phyloP scores from a whole-genome alignment of 371 early-diverging fungal genomes.

The Mucor circinelloides region DNA sequence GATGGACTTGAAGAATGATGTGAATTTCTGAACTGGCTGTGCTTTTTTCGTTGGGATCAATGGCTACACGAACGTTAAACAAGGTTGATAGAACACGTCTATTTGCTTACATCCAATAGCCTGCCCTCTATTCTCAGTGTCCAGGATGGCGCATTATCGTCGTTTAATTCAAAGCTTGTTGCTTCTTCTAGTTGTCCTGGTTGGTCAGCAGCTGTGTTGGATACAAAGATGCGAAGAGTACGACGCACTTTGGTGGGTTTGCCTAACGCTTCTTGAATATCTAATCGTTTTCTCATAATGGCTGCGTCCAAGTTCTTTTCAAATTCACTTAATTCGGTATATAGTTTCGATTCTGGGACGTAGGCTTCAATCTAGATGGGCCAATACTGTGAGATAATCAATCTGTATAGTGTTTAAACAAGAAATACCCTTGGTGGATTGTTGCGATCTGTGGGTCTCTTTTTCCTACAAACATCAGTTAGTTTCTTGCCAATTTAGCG shows the following conservation, averaged over 20 bases:
- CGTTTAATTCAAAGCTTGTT: conserved; percentile 48
- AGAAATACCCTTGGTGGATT: conserved; percentile 54
- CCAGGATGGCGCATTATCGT: conserved; percentile 82
- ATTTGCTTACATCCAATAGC: conserved; percentile 67
- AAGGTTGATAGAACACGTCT: too few species aligned
- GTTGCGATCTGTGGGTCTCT: conserved; percentile 62
- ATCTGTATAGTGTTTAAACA: neutral
- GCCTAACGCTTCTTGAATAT: conserved; percentile 82
- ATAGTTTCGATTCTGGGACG: conserved; percentile 91
- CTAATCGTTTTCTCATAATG: conserved; percentile 86
- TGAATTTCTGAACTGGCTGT: conserved; percentile 78
- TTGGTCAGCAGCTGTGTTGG: conserved; percentile 86
- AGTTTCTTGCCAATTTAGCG: neutral
- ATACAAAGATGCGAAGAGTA: conserved; percentile 87
- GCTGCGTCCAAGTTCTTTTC: conserved; percentile 89
- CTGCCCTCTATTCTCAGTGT: conserved; percentile 91
- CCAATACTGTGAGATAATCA: neutral
- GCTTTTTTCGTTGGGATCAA: conserved; percentile 64
- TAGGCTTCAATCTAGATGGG: conserved; percentile 73
- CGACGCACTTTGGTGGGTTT: conserved; percentile 80
- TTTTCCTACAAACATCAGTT: conserved; percentile 40
- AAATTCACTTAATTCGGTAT: conserved; percentile 80
- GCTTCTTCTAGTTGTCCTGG: conserved; percentile 44
- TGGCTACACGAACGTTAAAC: conserved; percentile 28
- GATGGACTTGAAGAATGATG: conserved; percentile 80